Evolutionary conservation across 2,329 filamentous ascomycete genomes (phyloP), one percentile per base, ranked within the genome.

Genomic region (Emergomyces pasteurianus): DNA sequence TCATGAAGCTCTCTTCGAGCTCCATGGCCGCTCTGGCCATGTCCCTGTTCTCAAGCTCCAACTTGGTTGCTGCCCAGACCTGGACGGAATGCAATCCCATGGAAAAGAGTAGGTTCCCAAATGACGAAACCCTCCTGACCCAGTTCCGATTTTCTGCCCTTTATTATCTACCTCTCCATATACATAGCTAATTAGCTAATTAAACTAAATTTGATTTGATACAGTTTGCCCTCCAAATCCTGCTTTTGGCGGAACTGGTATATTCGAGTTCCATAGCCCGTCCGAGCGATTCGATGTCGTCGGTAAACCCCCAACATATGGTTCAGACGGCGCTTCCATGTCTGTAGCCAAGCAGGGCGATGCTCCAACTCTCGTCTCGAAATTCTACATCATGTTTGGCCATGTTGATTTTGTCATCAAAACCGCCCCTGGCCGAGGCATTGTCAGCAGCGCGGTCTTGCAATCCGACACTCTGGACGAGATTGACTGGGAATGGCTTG

Each of bases 351-450:
- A 86, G 70, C 81, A 86, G 58, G 92, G 92, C 61, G 90, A 99
- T 71, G 84, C 90, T 2, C 94, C 94, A 0, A 88, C 92, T 73
- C 83, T 99, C 63, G 82, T 83, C 65, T 95, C 91, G 63, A 84
- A 94, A 69, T 97, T 95, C 83, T 97, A 96, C 80, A 96, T 99
- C 78, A 97, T 99, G 94, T 99, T 96, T 73, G 94, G 94, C 66
- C 88, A 87, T 65, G 89, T 96, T 70, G 88, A 95, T 66, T 84
- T 92, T 66, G 86, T 84, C 38, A 82, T 96, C 79, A 92, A 92
- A 76, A 86, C 90, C 31, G 91, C 94, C 10, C 87, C 91, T 0
- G 94, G 94, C 8, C 86, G 84, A 10, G 94, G 94, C 62, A 96
- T 99, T 68, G 92, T 99, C 65, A 96, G 90, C 74, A 94, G 90